phyloP scores from a whole-genome alignment of 2,329 filamentous ascomycete species.

The Rhexocercosporidium sp. region DNA sequence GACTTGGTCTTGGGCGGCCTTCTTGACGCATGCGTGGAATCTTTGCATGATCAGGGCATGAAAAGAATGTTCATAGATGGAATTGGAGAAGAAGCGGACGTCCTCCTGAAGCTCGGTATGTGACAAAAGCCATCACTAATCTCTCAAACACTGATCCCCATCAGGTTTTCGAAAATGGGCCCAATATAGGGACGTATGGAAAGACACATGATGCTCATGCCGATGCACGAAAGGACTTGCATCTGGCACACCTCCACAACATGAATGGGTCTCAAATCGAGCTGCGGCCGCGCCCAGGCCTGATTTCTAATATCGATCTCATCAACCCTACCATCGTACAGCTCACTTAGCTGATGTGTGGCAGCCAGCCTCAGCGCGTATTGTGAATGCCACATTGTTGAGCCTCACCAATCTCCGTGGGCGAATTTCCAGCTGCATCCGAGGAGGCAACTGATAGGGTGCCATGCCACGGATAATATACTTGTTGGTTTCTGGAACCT shows the following conservation, averaged over 20 bases:
- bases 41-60: constrained; percentile 56
- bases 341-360: neutral
- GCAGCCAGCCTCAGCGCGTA: neutral
- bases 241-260: neutral
- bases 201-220: neutral
- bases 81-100: constrained; percentile 55
- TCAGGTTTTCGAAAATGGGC: constrained; percentile 65
- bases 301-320: constrained; percentile 1
- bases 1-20: constrained; percentile 59
- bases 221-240: neutral
- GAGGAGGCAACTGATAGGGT: neutral
- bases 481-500: neutral
- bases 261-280: neutral
- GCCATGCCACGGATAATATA: neutral
- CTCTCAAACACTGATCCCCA: constrained; percentile 16
- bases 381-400: neutral
- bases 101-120: constrained; percentile 59
- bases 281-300: neutral
- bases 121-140: neutral
- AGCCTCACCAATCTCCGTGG: neutral
- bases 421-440: too few relatives aligned
- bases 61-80: constrained; percentile 60
- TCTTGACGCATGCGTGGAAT: constrained; percentile 56
- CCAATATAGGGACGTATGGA: constrained; percentile 55
- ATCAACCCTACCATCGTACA: neutral